Evolutionary conservation across 768 basidiomycete species (phyloP).

Genomic region (Trametes meyenii): DNA sequence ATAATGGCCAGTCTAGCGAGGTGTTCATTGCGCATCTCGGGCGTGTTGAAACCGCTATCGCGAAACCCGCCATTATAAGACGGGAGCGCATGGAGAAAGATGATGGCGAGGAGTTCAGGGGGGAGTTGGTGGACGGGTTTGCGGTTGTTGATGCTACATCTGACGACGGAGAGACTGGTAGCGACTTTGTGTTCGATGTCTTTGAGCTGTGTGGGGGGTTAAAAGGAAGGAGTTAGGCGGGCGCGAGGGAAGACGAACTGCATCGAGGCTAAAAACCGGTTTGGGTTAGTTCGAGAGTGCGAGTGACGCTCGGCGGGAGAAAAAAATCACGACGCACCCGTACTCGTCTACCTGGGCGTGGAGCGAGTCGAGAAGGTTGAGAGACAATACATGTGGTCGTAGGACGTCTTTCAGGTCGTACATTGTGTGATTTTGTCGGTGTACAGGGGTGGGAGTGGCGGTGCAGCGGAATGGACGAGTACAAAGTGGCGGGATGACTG

Average conservation of each 20-base stretch:
- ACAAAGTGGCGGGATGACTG: not conserved
- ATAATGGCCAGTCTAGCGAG: slow-evolving; percentile 2
- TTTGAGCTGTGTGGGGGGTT: not conserved
- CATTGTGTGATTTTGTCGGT: not conserved
- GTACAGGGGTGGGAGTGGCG: slow-evolving; percentile 1
- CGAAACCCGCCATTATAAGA: slow-evolving; percentile 1
- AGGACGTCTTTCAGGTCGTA: not conserved
- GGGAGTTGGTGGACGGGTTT: slow-evolving; percentile 17
- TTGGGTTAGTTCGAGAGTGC: not conserved
- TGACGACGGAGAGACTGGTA: slow-evolving; percentile 4
- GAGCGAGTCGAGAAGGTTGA: not conserved
- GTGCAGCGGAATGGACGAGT: slow-evolving; percentile 1
- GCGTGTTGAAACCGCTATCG: slow-evolving; percentile 4
- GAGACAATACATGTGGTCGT: not conserved
- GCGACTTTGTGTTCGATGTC: not conserved
- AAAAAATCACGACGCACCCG: not conserved
- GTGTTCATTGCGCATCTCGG: not conserved
- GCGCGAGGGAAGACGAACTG: not conserved
- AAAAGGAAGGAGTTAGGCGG: not conserved
- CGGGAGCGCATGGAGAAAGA: slow-evolving; percentile 13
- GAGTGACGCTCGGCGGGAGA: not conserved
- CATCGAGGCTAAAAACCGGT: not conserved
- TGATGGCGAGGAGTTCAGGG: slow-evolving; percentile 14
- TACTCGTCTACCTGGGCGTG: not conserved
- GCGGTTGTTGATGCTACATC: slow-evolving; percentile 11